Evolutionary conservation across 495 filamentous ascomycete species (phyloP).

Genomic region (Tuber microsphaerosporum): DNA sequence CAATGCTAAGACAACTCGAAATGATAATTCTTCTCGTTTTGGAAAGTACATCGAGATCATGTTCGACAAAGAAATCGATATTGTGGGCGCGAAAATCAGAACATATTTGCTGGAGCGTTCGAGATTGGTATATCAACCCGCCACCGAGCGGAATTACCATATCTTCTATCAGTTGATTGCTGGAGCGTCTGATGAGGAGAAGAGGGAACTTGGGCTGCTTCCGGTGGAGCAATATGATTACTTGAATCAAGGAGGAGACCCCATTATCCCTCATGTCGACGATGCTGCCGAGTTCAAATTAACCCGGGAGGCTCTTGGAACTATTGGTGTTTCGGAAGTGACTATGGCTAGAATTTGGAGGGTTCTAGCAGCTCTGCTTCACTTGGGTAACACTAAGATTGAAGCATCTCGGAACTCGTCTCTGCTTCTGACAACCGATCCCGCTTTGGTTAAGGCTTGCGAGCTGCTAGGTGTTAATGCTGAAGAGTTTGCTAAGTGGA

Average conservation of each 20-base stretch:
- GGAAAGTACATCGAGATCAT: conserved; percentile 99
- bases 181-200: conserved; percentile 81
- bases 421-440: conserved; percentile 69
- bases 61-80: conserved; percentile 92
- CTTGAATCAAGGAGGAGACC: conserved; percentile 87
- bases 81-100: conserved; percentile 93
- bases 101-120: conserved; percentile 95
- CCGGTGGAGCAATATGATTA: conserved; percentile 89
- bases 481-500: conserved; percentile 93
- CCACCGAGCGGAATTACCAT: conserved; percentile 98
- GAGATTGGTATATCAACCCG: conserved; percentile 92
- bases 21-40: conserved; percentile 98
- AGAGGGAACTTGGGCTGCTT: conserved; percentile 64
- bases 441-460: conserved; percentile 72
- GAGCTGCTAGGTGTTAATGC: conserved; percentile 80
- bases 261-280: conserved; percentile 88
- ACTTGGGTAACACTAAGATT: conserved; percentile 95
- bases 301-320: conserved; percentile 74
- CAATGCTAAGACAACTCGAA: conserved; percentile 97
- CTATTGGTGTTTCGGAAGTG: conserved; percentile 70
- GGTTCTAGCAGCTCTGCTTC: conserved; percentile 81
- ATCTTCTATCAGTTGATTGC: conserved; percentile 98
- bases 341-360: conserved; percentile 83
- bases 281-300: conserved; percentile 89
- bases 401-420: conserved; percentile 82